Evolutionary conservation across 2,329 filamentous ascomycete genomes (phyloP).

Genomic region (Penicillium aurantiogriseum): DNA sequence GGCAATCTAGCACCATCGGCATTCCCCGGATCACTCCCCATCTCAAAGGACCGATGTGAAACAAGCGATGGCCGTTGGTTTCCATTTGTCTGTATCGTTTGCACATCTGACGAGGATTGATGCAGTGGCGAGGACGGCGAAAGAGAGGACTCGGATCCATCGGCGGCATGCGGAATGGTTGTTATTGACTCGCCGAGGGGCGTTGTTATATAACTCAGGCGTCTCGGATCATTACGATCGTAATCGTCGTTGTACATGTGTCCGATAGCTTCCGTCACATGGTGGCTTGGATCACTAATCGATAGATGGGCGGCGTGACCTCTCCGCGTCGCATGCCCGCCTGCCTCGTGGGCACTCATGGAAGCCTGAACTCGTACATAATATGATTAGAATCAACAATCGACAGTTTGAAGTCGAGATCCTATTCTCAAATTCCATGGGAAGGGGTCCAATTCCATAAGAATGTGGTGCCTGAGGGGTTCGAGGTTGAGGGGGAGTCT

Average conservation of each 20-base stretch:
- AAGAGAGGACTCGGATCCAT: conserved; percentile 27
- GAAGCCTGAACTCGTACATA: conserved; percentile 37
- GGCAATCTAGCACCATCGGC: conserved; percentile 54
- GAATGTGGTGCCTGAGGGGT: neutral
- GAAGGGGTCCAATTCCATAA: neutral
- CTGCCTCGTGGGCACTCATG: conserved; percentile 41
- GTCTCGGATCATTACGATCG: conserved; percentile 60
- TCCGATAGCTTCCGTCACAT: conserved; percentile 91
- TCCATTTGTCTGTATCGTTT: conserved; percentile 33
- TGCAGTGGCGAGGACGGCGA: conserved; percentile 31
- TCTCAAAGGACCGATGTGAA: conserved; percentile 34
- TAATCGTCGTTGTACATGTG: conserved; percentile 82
- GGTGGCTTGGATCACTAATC: conserved; percentile 85
- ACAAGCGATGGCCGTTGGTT: conserved; percentile 27
- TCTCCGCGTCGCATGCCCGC: conserved; percentile 52
- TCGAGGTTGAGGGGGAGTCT: neutral
- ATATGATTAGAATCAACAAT: conserved; percentile 10
- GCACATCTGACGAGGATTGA: conserved; percentile 37
- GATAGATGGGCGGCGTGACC: conserved; percentile 62
- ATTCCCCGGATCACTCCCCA: conserved; percentile 52
- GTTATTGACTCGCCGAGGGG: conserved; percentile 46
- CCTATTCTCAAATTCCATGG: neutral
- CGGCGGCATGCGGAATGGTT: conserved; percentile 35
- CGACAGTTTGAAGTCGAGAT: neutral
- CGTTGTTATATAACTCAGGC: conserved; percentile 69